These are phyloP conservation scores for Cyclotella atomus DNA, from an alignment of 108 stramenopile genomes.

Conservation along the genomic window DNA sequence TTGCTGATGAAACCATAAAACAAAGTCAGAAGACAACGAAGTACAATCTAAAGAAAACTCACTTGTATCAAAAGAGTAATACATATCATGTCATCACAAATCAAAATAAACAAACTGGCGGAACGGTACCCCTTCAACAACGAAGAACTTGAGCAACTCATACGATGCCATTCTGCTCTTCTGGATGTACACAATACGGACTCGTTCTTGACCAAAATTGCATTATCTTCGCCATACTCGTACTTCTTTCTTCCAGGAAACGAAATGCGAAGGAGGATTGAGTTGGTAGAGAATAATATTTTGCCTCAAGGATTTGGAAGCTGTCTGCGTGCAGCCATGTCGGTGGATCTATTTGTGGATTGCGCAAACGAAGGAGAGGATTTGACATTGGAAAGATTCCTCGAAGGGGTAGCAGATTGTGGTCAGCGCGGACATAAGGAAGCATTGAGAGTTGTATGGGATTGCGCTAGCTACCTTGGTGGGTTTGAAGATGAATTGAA, in stretches of 20 bases:
- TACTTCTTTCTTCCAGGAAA: conserved; percentile 62
- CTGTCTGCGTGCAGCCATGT: conserved; percentile 49
- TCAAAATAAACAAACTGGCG: conserved; percentile 48
- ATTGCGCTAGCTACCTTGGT: conserved; percentile 31
- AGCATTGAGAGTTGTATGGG: conserved; percentile 44
- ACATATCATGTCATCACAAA: conserved; percentile 28
- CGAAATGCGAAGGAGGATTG: conserved; percentile 51
- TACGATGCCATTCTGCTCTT: conserved; percentile 50
- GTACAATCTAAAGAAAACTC: not conserved
- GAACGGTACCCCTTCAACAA: conserved; percentile 59
- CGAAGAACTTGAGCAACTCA: conserved; percentile 57
- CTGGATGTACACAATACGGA: conserved; percentile 36
- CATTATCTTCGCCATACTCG: conserved; percentile 54
- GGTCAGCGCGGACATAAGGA: conserved; percentile 50
- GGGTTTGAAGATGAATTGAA: conserved; percentile 37
- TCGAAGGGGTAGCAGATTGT: conserved; percentile 52
- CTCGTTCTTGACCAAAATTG: conserved; percentile 51
- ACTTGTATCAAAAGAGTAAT: not conserved
- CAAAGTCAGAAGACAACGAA: not conserved
- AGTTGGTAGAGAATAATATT: conserved; percentile 48
- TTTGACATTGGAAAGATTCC: conserved; percentile 37
- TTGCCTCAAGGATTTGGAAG: conserved; percentile 53
- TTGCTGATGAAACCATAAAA: not conserved
- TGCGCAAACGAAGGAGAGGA: conserved; percentile 49
- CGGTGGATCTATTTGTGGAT: conserved; percentile 55